Evolutionary conservation across 345 rosid genomes (phyloP), one percentile per base, ranked within the genome.

Genomic region (Salix purpurea): DNA sequence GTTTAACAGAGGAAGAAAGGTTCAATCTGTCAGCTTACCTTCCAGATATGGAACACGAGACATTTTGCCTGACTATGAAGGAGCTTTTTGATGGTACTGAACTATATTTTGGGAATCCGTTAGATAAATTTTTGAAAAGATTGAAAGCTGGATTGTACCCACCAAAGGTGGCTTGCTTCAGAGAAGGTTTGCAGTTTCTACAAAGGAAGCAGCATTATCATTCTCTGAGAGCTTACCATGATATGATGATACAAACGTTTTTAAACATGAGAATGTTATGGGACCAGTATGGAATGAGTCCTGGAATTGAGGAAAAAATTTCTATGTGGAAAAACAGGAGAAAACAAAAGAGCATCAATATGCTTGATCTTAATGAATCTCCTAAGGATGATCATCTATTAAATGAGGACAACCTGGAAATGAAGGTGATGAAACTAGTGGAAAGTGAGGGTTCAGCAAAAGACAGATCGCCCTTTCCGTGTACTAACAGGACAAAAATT

Each of bases 11-110:
- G 76, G 92, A 88, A 74, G 95, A 91, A 70, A 85, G 92, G 79
- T 88, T 85, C 78, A 68, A 61, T 61, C 84, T 91, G 21, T 83
- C 89, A 10, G 82, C 84, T 79, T 86, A 83, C 83, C 89, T 91
- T 64, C 95, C 95, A 2, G 95, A 91, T 85, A 84, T 89, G 90
- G 91, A 88, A 70, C 86, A 86, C 73, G 82, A 86, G 71, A 85
- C 86, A 14, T 91, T 89, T 76, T 56, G 56, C 75, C 23, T 81
- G 76, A 88, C 89, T 13, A 83, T 91, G 91, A 83, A 77, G 71
- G 89, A 89, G 73, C 86, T 91, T 80, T 83, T 91, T 76, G 85
- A 82, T 75, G 92, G 90, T 69, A 82, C 75, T 72, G 78, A 80
- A 78, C 48, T 91, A 62, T 77, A 71, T 83, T 87, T 91, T 78